A percentile compares a stretch with the other conserved stretches of the same genome.
phyloP scores from a whole-genome alignment of 768 basidiomycete species.

The Gymnopilus junonius region DNA sequence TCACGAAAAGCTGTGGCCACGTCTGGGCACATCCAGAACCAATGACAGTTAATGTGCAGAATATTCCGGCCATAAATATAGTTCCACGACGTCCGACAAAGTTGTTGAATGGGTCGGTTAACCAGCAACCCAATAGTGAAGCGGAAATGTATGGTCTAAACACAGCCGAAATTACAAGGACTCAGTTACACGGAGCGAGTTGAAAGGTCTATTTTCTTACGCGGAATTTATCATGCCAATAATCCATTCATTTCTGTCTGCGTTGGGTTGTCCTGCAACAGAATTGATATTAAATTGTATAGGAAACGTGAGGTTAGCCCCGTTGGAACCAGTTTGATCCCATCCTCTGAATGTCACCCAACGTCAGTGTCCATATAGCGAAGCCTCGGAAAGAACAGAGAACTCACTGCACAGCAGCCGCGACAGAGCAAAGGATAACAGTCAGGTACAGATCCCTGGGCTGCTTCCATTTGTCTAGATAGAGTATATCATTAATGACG shows the following conservation, averaged over 20 bases:
- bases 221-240: constrained; percentile 73
- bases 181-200: background rate
- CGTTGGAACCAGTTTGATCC: constrained; percentile 64
- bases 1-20: constrained; percentile 51
- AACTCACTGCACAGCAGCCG: constrained; percentile 71
- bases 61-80: constrained; percentile 56
- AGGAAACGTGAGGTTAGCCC: constrained; percentile 60
- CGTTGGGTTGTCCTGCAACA: constrained; percentile 30
- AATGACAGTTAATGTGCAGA: constrained; percentile 49
- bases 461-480: constrained; percentile 46
- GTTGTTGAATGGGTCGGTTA: constrained; percentile 58
- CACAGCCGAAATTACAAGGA: background rate
- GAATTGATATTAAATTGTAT: constrained; percentile 45
- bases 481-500: background rate
- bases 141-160: constrained; percentile 42
- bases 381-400: background rate
- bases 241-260: constrained; percentile 60
- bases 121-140: constrained; percentile 43
- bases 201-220: constrained; percentile 23
- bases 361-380: background rate
- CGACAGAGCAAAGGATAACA: constrained; percentile 59
- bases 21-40: constrained; percentile 50
- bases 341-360: constrained; percentile 27
- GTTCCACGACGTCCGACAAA: constrained; percentile 60
- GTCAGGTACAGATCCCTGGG: constrained; percentile 42